These are phyloP conservation scores for Paracoccidioides lutzii DNA, from an alignment of 2,329 filamentous ascomycete species.

Conservation along the genomic window DNA sequence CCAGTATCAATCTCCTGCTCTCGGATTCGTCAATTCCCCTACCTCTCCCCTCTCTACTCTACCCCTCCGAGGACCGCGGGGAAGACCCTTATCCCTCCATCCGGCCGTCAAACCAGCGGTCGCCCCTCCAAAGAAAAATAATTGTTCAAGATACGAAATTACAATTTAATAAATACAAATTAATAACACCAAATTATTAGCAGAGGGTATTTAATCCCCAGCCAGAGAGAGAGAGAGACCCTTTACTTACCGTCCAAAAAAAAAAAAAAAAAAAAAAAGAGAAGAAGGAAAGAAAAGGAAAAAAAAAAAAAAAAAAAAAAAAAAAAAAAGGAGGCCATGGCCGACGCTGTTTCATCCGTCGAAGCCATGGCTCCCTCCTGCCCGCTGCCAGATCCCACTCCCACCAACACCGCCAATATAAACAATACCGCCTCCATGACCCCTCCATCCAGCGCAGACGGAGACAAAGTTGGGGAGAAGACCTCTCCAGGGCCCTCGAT, in stretches of 20 bases:
- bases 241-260: too few relatives aligned
- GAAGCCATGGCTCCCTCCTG: background rate
- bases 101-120: too few relatives aligned
- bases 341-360: slow-evolving; percentile 7
- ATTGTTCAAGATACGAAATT: too few relatives aligned
- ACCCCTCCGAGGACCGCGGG: too few relatives aligned
- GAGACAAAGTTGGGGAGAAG: slow-evolving; percentile 21
- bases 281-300: background rate
- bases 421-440: slow-evolving; percentile 27
- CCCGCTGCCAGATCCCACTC: background rate
- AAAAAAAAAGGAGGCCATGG: slow-evolving; percentile 17
- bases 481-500: slow-evolving; percentile 10
- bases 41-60: background rate
- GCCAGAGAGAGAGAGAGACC: too few relatives aligned
- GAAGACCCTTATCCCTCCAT: too few relatives aligned
- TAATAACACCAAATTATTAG: too few relatives aligned
- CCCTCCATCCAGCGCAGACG: slow-evolving; percentile 32
- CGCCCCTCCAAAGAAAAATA: too few relatives aligned
- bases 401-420: background rate
- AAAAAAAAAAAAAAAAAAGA: background rate
- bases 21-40: background rate
- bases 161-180: too few relatives aligned
- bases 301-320: background rate
- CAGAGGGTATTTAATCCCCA: too few relatives aligned
- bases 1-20: background rate